Evolutionary conservation across 2,329 filamentous ascomycete species (phyloP), one percentile per base, ranked within the genome.

Genomic region (Emydomyces testavorans): DNA sequence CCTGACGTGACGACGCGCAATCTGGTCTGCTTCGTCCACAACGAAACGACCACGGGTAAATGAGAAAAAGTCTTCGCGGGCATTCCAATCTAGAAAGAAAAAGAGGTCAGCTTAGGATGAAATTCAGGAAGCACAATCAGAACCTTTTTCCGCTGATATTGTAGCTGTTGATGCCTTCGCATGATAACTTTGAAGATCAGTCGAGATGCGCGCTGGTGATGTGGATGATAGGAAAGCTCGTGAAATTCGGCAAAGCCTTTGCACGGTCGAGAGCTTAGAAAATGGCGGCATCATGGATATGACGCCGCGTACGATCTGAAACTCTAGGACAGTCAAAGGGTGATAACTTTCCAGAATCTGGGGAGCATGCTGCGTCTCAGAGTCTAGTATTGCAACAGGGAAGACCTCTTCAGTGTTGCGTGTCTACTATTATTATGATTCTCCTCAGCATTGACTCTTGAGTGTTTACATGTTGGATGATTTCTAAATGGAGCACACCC

Each of bases 11-110:
- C 42, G 48, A 15, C 31, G 47, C 21, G 31, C 41, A 20, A 50
- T 2, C 16, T 50, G 32, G 16, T 38, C 23, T 38, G 29, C 40
- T 39, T 50, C 41, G 24, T 35, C 41, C 2, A 38, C 10, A 6
- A 50, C 40, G 34, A 50, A 50, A 21, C 34, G 48, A 20, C 48
- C 48, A 16, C 48, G 48, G 0, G 48, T 50, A 28, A 46, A 50
- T 1, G 31, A 39, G 36, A 50, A 46, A 16, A 50, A 41, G 1
- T 40, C 34, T 4, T 36, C 34, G 18, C 15, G 5, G 15, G 34
- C 6, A 36, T 36, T 36, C 34, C 34, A 36, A 18, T 36, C 34
- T 36, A 18, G 5, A 16, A 18, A 35, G 32, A 16, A 6, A n/a
- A n/a, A 35, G 32, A 35, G 15, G 32, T 35, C n/a, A 35, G 10